Evolutionary conservation across 345 rosid species (phyloP), one percentile per base, ranked within the genome.

Genomic region (Ailanthus altissimus): DNA sequence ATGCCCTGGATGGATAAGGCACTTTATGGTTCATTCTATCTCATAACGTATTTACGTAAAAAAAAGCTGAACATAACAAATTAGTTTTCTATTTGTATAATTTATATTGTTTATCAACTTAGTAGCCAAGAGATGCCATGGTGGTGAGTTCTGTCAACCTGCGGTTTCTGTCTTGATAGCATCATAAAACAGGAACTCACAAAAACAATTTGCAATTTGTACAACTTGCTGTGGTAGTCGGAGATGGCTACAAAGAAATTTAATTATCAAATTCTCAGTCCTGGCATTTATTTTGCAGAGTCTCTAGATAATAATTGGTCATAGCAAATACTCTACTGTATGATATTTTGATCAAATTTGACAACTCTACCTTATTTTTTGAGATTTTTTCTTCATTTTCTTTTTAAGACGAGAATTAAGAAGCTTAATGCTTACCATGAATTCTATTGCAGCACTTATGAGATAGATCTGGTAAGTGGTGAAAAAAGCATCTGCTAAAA

Each of bases 401-500:
- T 32, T 32, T 32, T 3, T 32, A 32, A 32, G 2, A 9, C 20
- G 43, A 12, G 50, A 7, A 15, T 47, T 46, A 14, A 18, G 47
- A 38, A 50, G 67, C 57, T 67, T 26, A 45, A 59, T 8, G 8
- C 25, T 87, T 85, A 93, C 98, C 89, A 71, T n/a, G 81, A 85
- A 84, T 82, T 94, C 97, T 2, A 91, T 83, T 46, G 87, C 84
- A 60, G 94, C 92, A 75, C 98, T 88, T 74, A 88, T 86, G 75
- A 90, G 16, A 75, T 90, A 94, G 75, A 91, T 90, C 78, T 59
- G 66, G 58, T 89, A 91, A 79, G 97, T 93, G 76, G 90, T 89
- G 84, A 89, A 83, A 84, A 83, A 81, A 63, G 95, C 88, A 70
- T 94, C 97, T 5, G 97, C 90, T 32, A 94, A 77, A 78, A 93